Percentiles rank a stretch among this genome's conserved stretches.
phyloP scores from a whole-genome alignment of 371 early-diverging fungal genomes.

The Saksenaea oblongispora region DNA sequence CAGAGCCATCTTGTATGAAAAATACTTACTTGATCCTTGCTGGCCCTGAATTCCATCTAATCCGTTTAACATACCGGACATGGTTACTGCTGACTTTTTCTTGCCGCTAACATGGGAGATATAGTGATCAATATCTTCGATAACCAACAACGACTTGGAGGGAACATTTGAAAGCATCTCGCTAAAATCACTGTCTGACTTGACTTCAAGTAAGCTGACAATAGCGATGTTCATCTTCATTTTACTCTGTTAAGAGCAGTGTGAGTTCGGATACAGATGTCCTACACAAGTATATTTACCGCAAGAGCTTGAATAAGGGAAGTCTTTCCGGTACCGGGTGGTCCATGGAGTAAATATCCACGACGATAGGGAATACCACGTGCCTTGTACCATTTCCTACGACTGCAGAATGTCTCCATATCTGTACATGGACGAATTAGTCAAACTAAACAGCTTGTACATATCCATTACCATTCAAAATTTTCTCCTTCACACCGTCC shows the following conservation, averaged over 20 bases:
- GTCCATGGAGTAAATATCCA: constrained; percentile 70
- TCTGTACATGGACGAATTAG: constrained; percentile 11
- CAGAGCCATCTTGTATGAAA: neutral
- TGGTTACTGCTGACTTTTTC: constrained; percentile 21
- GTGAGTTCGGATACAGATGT: neutral
- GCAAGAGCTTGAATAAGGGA: constrained; percentile 73
- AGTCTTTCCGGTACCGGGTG: constrained; percentile 71
- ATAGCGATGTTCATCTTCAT: constrained; percentile 90
- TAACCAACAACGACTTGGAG: constrained; percentile 81
- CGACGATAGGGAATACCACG: constrained; percentile 92
- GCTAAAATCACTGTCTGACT: constrained; percentile 83
- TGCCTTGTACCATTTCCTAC: constrained; percentile 76
- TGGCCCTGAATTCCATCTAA: constrained; percentile 82
- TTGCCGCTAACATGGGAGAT: constrained; percentile 41
- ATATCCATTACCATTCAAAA: constrained; percentile 24
- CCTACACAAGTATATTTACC: constrained; percentile 31
- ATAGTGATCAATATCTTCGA: constrained; percentile 94
- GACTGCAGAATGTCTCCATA: constrained; percentile 32
- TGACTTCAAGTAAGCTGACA: constrained; percentile 77
- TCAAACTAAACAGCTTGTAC: neutral
- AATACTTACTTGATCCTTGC: constrained; percentile 38
- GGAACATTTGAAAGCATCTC: constrained; percentile 86
- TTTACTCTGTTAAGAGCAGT: constrained; percentile 42
- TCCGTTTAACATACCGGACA: constrained; percentile 67
- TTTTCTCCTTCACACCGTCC: constrained; percentile 33